These are phyloP conservation scores for Boletus edulis DNA, from an alignment of 768 basidiomycete species.

Conservation along the genomic window DNA sequence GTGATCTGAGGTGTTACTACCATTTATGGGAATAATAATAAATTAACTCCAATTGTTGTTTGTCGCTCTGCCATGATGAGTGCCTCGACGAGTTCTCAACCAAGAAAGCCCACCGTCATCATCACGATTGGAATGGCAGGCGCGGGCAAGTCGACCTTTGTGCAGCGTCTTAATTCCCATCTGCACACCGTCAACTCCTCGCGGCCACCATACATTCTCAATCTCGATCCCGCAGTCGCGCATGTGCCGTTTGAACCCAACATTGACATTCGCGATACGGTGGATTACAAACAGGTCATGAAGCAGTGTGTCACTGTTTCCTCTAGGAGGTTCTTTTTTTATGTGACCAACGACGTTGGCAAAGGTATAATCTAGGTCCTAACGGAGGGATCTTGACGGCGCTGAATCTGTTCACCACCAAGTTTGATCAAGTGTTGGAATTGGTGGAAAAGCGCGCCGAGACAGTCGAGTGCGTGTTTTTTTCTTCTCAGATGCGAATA, in stretches of 20 bases:
- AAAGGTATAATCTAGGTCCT: conserved; percentile 95
- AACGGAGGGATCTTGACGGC: conserved; percentile 98
- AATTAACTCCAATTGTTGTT: neutral
- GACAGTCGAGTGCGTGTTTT: conserved; percentile 70
- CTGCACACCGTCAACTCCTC: conserved; percentile 66
- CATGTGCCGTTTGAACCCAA: conserved; percentile 92
- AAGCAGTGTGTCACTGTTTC: conserved; percentile 78
- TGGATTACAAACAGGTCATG: conserved; percentile 98
- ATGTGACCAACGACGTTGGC: conserved; percentile 12
- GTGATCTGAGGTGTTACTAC: neutral
- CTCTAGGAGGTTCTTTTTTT: conserved; percentile 7
- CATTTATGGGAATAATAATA: neutral
- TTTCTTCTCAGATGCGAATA: neutral
- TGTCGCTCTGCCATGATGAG: conserved; percentile 14
- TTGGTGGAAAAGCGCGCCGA: conserved; percentile 91
- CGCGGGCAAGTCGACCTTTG: conserved; percentile 96
- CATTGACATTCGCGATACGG: conserved; percentile 97
- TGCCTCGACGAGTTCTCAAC: conserved; percentile 16
- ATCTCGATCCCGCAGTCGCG: conserved; percentile 95
- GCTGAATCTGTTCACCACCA: conserved; percentile 96
- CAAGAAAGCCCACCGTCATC: conserved; percentile 70
- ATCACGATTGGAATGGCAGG: conserved; percentile 97
- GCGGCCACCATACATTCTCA: conserved; percentile 90
- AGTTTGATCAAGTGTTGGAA: conserved; percentile 94
- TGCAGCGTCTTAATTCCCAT: conserved; percentile 92